Evolutionary conservation across 2,329 filamentous ascomycete genomes (phyloP), one percentile per base, ranked within the genome.

Genomic region (Talaromyces sp.): DNA sequence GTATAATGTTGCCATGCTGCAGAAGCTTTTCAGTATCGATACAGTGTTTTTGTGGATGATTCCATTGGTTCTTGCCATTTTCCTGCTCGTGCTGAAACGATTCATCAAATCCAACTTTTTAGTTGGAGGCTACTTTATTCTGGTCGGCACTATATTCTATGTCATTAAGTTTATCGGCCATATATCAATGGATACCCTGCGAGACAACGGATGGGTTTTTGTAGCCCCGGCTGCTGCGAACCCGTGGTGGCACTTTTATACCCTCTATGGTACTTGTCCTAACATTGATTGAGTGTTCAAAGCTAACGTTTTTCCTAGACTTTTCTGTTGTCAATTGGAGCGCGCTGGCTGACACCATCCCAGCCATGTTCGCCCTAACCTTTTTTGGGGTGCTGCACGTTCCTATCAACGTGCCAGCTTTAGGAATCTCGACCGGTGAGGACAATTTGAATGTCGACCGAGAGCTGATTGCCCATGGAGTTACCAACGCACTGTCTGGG

Each of bases 311-410:
- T 19, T 32, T 9, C 26, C 19, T 63, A 95, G 90, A 95, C 70
- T 91, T 96, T 69, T 81, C 87, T 55, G 81, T 88, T 26, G 89
- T 98, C 3, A 85, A 93, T 67, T 96, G 91, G 89, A 82, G 83
- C 51, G 95, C 93, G 2, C 83, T 99, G 55, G 78, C 82, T n/a
- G 87, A 92, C 69, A 93, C 89, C 1, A 83, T 97, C 31, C 95
- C 95, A 0, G 93, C 95, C 31, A 98, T 99, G 90, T 87, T 99
- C 68, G 95, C 95, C 0, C 79, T 99, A 63, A 98, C 95, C 0
- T 99, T 99, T 79, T 99, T 99, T 69, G 95, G 95, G 57, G 89
- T 99, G 59, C 84, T 99, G 2, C 95, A 99, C 72, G 95, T 99
- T 2, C 95, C 95, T 0, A 99, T 99, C 77, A 99, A 99, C 69